Base-by-base conservation (phyloP, 2,329 filamentous ascomycete genomes). In the Elsinoe ampelina region DNA sequence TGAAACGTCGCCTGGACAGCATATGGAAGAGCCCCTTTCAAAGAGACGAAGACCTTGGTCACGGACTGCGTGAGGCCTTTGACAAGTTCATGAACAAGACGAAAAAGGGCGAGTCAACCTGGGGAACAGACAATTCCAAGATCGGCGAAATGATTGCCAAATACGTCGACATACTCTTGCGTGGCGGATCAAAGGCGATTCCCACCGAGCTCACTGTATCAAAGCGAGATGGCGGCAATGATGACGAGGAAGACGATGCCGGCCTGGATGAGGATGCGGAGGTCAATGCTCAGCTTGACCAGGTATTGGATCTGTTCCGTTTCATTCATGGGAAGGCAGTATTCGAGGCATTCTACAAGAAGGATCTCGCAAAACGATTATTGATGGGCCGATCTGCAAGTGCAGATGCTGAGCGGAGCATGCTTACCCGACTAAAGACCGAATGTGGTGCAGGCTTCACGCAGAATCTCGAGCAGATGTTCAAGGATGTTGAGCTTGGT, bases 271-370 rank as follows among this genome's bases (percentile, higher is more conserved):
- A 98, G 68, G 92, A 97, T 68, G 85, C 86, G 0, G 90, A 96
- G 70, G 81, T 99, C 58, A 90, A 95, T 66, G 83, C 86, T 36
- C 93, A 97, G 68, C 78, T 99, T 10, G 91, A 98, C 64, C 87
- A 95, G 67, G 91, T 89, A 0, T 77, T 99, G 2, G 92, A 97
- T 69, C 77, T 99, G 3, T 98, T 98, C 79, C 83, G 95, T 4
- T 97, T 97, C 70, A 89, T 99, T 34, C 86, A 97, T 67, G 93
- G 93, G 62, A 98, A 98, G 70, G 92, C 95, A 57, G 88, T 96
- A 0, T 98, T 99, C 61, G 93, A 98, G 69, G 92, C 93, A 1
- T 98, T 98, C 69, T 99, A 99, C 80, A 98, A 98, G 76, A 95
- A 93, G 66, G 93, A 97, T 67, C 79, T 99, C 52, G 92, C 95